Evolutionary conservation across 371 early-diverging fungal genomes (phyloP), one percentile per base, ranked within the genome.

Genomic region (Chytridium lagenaria): DNA sequence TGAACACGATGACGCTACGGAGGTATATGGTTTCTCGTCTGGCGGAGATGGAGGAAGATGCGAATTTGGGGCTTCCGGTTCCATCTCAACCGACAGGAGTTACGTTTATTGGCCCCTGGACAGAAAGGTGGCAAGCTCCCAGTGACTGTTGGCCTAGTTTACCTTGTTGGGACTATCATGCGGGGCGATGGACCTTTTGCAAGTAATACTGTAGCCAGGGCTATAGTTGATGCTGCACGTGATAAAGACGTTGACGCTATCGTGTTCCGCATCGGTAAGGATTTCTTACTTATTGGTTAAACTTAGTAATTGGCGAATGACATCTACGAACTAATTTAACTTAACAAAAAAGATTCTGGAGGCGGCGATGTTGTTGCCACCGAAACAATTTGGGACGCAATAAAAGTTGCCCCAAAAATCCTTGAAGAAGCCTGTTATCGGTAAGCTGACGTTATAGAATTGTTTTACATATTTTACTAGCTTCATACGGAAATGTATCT

Each of bases 331-430:
- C 44, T 67, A n/a, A 30, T 70, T n/a, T 16, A 26, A 15, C 67
- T 19, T n/a, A 3, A 34, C 16, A 0, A 26, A 23, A 12, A 3
- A 61, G 61, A 90, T 71, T 83, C 86, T 59, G 85, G 86, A 38
- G 89, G 90, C 22, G 89, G 89, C 49, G 90, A 88, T 59, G 83
- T 81, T 1, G 78, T 86, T 34, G 87, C 88, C 0, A 82, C 85
- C 61, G 89, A 89, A 33, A 86, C 86, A 0, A 86, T 89, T 49
- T 84, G 84, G 65, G 87, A 86, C 33, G 84, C 87, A 0, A 80
- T 88, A 15, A 75, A 82, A 31, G 72, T 79, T 65, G 83, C 83
- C 31, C 82, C 82, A 70, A 69, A 74, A 7, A 71, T 74, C 26
- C n/a, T 78, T 78, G 63, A 82, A 83, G 40, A 90, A 89, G 68